Evolutionary conservation across 169 alveolate species (phyloP), one percentile per base, ranked within the genome.

Genomic region (Eimeria maxima): DNA sequence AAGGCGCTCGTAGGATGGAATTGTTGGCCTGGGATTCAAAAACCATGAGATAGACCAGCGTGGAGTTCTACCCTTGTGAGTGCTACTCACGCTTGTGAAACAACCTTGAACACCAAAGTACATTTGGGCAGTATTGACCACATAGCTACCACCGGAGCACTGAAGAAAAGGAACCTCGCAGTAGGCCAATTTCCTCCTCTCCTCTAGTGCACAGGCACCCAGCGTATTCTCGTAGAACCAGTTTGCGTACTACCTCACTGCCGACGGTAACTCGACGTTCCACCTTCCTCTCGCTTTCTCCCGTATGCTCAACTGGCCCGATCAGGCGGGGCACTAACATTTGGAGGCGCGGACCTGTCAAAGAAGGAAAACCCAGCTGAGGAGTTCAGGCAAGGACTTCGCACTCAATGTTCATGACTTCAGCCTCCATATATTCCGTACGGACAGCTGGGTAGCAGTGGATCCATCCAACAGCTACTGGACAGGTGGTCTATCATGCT

Each of bases 401-500:
- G 47, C 16, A 45, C 8, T 10, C 33, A 11, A n/a, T 47, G 74
- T 20, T n/a, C 14, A 50, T 47, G 10, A 7, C 10, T 27, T 55
- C 91, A 27, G 91, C 29, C 50, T 38, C 22, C 45, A 86, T 5
- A 27, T 55, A 20, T 81, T 27, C 50, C 4, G 27, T 47, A 71
- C 63, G 16, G 3, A 22, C 67, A 95, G 97, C 18, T 95, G 97
- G 97, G 87, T 81, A 18, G 92, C 96, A 29, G 97, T 95, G 50
- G 97, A 95, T 45, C 95, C 97, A 29, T 95, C 96, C 67, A 80
- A 83, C 74, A 81, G 96, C 94, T 95, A 95, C 95, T 95, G 97
- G 97, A 80, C 95, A 65, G 97, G 93, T 86, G 29, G 45, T 24
- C 22, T 13, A 53, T 11, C 73, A 20, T 13, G 20, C 60, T 47